Conservation (phyloP, 805 yeast genomes). For the Metschnikowia arizonensis region DNA sequence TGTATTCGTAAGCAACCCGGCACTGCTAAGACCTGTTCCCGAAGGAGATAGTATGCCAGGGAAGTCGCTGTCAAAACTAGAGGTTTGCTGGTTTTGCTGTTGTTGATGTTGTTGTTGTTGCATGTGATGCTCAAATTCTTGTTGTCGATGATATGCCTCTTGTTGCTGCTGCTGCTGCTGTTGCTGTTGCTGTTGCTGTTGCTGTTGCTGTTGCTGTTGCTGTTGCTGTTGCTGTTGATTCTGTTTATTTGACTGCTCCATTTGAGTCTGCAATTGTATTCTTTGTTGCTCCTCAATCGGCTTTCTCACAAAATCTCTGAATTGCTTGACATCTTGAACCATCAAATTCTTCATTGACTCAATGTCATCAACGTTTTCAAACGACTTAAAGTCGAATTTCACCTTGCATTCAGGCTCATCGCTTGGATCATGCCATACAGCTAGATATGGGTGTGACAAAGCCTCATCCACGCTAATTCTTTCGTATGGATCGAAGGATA, state of each 20-base stretch:
- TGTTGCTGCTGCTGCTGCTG: constrained; percentile 17
- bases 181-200: constrained; percentile 18
- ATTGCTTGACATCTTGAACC: constrained; percentile 70
- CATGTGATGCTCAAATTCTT: neutral
- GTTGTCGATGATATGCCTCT: constrained; percentile 11
- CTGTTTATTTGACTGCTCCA: constrained; percentile 24
- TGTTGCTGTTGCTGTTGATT: constrained; percentile 16
- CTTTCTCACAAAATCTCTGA: constrained; percentile 76
- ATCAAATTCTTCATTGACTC: constrained; percentile 73
- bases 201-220: constrained; percentile 15
- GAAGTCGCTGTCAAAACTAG: constrained; percentile 8
- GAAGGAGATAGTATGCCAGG: constrained; percentile 15
- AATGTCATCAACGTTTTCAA: constrained; percentile 77
- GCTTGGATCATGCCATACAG: constrained; percentile 66
- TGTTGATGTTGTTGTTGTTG: constrained; percentile 9
- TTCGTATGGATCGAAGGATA: constrained; percentile 80
- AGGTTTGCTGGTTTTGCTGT: constrained; percentile 1
- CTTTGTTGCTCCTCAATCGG: constrained; percentile 57
- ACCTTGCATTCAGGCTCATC: constrained; percentile 84
- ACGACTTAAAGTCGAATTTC: constrained; percentile 76
- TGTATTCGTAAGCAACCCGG: constrained; percentile 17
- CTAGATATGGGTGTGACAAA: constrained; percentile 79
- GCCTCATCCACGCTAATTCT: constrained; percentile 90
- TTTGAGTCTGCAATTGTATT: constrained; percentile 36
- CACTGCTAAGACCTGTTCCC: constrained; percentile 15